These are phyloP conservation scores for Chlorella sp. DNA, from an alignment of 139 green algal genomes.

Conservation along the genomic window DNA sequence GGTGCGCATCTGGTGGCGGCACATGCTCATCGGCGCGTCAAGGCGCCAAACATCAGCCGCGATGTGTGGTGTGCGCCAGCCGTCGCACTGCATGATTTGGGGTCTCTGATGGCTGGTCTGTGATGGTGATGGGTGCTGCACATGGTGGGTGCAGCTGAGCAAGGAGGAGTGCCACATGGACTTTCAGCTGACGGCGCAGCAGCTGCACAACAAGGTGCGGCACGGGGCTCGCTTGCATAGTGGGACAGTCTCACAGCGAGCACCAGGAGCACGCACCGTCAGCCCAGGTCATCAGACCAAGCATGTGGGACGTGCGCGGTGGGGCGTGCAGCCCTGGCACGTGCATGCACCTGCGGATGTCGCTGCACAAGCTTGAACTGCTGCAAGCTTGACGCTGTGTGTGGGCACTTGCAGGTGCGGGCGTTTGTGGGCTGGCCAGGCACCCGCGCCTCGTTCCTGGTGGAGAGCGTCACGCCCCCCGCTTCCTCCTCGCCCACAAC, in stretches of 20 bases:
- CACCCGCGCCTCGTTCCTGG: slow-evolving; percentile 44
- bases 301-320: too few relatives aligned
- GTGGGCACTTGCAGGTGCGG: slow-evolving; percentile 45
- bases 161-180: slow-evolving; percentile 70
- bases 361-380: neutral
- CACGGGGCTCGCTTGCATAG: slow-evolving; percentile 2
- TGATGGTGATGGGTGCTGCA: neutral
- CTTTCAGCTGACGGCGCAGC: slow-evolving; percentile 48
- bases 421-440: slow-evolving; percentile 76
- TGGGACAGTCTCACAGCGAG: too few relatives aligned
- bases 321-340: too few relatives aligned
- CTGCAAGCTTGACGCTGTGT: too few relatives aligned
- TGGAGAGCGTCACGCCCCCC: too few relatives aligned
- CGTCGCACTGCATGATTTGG: neutral
- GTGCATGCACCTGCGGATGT: too few relatives aligned
- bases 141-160: slow-evolving; percentile 28
- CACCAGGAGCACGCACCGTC: too few relatives aligned
- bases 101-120: neutral
- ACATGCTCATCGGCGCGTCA: neutral
- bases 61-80: neutral
- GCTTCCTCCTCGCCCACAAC: too few relatives aligned
- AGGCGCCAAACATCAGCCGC: neutral
- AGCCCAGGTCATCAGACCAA: too few relatives aligned
- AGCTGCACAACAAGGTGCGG: slow-evolving; percentile 80
- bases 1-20: slow-evolving; percentile 17